A percentile compares a stretch with the other conserved stretches of the same genome.
Conservation (phyloP, 495 filamentous ascomycete genomes). For the Xylaria acuta region DNA sequence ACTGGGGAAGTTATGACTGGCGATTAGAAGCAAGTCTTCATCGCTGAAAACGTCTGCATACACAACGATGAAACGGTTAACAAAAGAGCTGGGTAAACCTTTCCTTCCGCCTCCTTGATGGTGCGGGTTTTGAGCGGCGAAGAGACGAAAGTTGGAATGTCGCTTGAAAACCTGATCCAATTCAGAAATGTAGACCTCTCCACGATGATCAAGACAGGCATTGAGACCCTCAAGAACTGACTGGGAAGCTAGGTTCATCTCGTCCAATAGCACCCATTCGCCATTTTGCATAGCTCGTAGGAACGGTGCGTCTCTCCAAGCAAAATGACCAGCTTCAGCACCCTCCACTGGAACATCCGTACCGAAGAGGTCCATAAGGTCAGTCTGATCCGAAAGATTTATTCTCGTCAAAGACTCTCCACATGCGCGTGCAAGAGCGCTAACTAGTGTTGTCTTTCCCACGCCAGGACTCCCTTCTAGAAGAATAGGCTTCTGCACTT, state of each 20-base stretch:
- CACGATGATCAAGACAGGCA: constrained; percentile 95
- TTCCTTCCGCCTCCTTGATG: constrained; percentile 96
- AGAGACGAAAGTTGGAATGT: constrained; percentile 87
- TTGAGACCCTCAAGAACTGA: constrained; percentile 97
- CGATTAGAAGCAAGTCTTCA: constrained; percentile 82
- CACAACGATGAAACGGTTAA: constrained; percentile 97
- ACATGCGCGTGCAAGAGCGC: constrained; percentile 77
- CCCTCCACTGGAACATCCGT: constrained; percentile 96
- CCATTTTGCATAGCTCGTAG: constrained; percentile 94
- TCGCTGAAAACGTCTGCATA: constrained; percentile 88
- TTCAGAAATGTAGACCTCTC: constrained; percentile 94
- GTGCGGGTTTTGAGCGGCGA: constrained; percentile 97
- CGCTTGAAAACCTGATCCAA: constrained; percentile 90
- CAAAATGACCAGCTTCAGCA: constrained; percentile 82
- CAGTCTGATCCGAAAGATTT: constrained; percentile 97
- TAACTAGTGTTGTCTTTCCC: constrained; percentile 93
- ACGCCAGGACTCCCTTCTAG: constrained; percentile 96
- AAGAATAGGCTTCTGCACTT: constrained; percentile 86
- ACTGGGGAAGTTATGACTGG: constrained; percentile 72
- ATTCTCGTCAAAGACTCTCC: constrained; percentile 86
- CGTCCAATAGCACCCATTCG: constrained; percentile 94
- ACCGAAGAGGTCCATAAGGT: constrained; percentile 95
- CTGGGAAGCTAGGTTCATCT: constrained; percentile 98
- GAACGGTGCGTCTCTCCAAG: constrained; percentile 95
- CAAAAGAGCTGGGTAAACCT: constrained; percentile 92